Evolutionary conservation across 164 flowering plant genomes (phyloP), one percentile per base, ranked within the genome.

Genomic region (Houttuynia cordata): DNA sequence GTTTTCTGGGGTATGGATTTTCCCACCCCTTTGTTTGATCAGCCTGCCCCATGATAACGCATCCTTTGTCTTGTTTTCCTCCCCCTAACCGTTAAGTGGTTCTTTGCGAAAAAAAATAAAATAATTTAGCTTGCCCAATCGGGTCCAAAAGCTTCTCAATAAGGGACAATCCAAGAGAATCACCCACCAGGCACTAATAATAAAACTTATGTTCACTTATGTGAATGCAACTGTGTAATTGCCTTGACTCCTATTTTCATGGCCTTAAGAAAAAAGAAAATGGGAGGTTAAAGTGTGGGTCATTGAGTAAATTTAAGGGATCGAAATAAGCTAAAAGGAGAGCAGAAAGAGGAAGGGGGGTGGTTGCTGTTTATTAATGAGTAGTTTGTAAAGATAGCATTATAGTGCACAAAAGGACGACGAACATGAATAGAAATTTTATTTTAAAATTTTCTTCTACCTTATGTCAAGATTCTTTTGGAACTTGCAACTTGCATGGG

Each of bases 311-410:
- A n/a, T 30, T 30, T 22, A 1, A 54, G 20, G 14, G 53, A 49
- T 8, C 24, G 45, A 58, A 37, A 34, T 13, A 21, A 18, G n/a
- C n/a, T n/a, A n/a, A n/a, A 49, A 21, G 21, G 45, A 52, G 51
- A 30, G 41, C 25, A 19, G 47, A 57, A 34, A 6, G 3, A 30
- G 61, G 34, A 62, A 42, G 24, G 45, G 52, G 47, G 70, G 51
- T n/a, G 60, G 18, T 66, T 64, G 53, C 24, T 25, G n/a, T 58
- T 49, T 51, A 58, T 54, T 62, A 22, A 58, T 50, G 25, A 62
- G 69, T 62, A 37, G 64, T 62, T 70, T n/a, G 64, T 64, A 59
- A 61, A 63, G 39, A 57, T 52, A 53, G 9, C 19, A 22, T 3
- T 20, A 58, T 22, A 20, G 39, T 59, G 23, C 0, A 60, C 51